Evolutionary conservation across 2,329 filamentous ascomycete species (phyloP), one percentile per base, ranked within the genome.

Genomic region (Pezicula neosporulosa): DNA sequence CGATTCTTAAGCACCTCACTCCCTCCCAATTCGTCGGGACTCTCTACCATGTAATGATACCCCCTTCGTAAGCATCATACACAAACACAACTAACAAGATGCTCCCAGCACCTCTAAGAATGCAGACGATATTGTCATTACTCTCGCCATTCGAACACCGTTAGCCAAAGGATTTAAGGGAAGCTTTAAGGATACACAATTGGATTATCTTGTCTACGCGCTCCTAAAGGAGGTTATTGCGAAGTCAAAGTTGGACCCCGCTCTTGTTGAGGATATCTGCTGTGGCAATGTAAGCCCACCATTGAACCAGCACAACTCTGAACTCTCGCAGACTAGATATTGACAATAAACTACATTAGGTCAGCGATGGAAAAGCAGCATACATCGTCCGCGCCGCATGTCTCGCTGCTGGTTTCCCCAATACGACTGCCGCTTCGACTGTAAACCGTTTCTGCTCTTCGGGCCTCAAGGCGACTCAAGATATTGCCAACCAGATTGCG

Each of bases 381-480:
- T 97, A 97, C 81, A 93, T 95, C 70, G 77, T 88, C 65, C 93
- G 94, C 62, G 90, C 92, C 48, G 90, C 94, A 43, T 80, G 88
- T 56, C 87, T 97, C 56, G 89, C 90, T 44, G 94, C 94, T 52
- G 94, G 94, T 61, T 96, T 94, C 77, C 92, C 94, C 60, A 92
- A 94, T 76, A 97, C 93, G 6, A 81, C 89, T 45, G 82, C 84
- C 58, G 90, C 88, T 57, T 92, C 82, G 41, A 86, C 87, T 41
- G 80, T 96, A 52, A 97, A 97, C 79, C 87, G 94, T 56, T 97
- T 99, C 85, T 99, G 94, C 80, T 95, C 90, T 36, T 97, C 92
- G 0, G 94, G 94, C 35, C 85, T 99, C 59, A 95, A 97, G 74
- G 92, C 94, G 51, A 89, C 92, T 5, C 92, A 96, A 71, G 91